Evolutionary conservation across 2,329 filamentous ascomycete genomes (phyloP), one percentile per base, ranked within the genome.

Genomic region (Delphinella strobiligena): DNA sequence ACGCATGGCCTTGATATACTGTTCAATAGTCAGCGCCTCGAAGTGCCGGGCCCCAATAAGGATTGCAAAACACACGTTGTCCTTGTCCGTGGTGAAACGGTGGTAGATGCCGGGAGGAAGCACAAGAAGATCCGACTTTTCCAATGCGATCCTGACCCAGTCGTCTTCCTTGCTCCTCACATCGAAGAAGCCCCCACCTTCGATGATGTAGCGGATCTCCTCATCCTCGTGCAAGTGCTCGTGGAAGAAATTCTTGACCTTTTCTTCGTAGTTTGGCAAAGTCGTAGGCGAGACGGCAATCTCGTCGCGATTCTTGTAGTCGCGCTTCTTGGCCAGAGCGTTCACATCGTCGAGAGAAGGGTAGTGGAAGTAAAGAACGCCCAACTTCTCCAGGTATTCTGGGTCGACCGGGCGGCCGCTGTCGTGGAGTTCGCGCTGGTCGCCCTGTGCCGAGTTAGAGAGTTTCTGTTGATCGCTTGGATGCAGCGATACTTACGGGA

Each of bases 171-270:
- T 69, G 54, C 77, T 80, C 36, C 91, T 71, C 3, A 98, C 88
- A 62, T 98, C 91, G 58, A 98, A 98, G 61, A 82, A 98, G 0
- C 91, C 91, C 40, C 75, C 74, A 0, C 91, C 91, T 45, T 81
- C 88, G 22, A 86, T 71, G 49, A 98, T 88, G 55, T 95, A 98
- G 35, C 91, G 72, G 49, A 98, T 98, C 71, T 98, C 91, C 66
- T 98, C 91, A 51, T 98, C 91, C 67, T 98, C 91, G 59, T 98
- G 91, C 53, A 98, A 62, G 61, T 98, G 91, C 70, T 98, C 91
- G 52, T 82, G 61, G 67, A 96, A 98, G 68, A 98, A 98, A 49
- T 64, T 76, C 67, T 86, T 88, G 47, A 98, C 86, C 63, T 96
- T 96, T 47, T 82, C 75, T 63, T 98, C 89, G 66, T 96, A 98